Conservation (phyloP, 2,329 filamentous ascomycete species). For the Aspergillus neoniger region DNA sequence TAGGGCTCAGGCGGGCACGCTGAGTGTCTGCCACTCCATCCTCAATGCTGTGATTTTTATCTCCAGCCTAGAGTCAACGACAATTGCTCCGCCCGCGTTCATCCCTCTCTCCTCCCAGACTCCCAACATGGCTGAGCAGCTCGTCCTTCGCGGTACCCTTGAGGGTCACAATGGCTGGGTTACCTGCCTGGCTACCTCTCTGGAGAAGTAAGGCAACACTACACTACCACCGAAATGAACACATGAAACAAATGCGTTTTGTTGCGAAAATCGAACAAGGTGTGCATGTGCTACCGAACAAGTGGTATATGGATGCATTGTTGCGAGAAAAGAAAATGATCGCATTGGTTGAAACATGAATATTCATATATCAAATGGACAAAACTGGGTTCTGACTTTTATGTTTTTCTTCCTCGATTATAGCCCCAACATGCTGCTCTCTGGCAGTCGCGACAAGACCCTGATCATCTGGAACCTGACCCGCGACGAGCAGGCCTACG, state of each 20-base stretch:
- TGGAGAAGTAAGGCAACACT: constrained; percentile 79
- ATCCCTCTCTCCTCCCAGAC: constrained; percentile 39
- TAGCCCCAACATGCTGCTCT: constrained; percentile 99
- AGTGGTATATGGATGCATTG: constrained; percentile 4
- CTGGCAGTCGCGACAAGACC: constrained; percentile 94
- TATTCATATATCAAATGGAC: constrained; percentile 16
- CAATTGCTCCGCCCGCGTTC: constrained; percentile 44
- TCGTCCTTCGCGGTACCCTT: constrained; percentile 94
- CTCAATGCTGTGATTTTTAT: constrained; percentile 41
- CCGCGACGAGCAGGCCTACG: constrained; percentile 96
- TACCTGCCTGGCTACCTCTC: constrained; percentile 95
- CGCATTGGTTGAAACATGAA: constrained; percentile 20
- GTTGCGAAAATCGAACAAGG: constrained; percentile 11
- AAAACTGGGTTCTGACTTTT: constrained; percentile 40
- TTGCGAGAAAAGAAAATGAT: constrained; percentile 9
- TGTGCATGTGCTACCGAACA: constrained; percentile 10
- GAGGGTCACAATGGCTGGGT: constrained; percentile 99
- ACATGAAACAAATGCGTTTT: not conserved
- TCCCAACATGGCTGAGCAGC: constrained; percentile 79
- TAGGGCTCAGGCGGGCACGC: constrained; percentile 27
- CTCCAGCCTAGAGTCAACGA: constrained; percentile 42
- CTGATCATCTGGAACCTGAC: constrained; percentile 99
- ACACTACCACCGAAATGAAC: constrained; percentile 7
- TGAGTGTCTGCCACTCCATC: constrained; percentile 35
- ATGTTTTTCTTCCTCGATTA: constrained; percentile 26